Evolutionary conservation across 768 basidiomycete species (phyloP).

Genomic region (Kwoniella shandongensis): DNA sequence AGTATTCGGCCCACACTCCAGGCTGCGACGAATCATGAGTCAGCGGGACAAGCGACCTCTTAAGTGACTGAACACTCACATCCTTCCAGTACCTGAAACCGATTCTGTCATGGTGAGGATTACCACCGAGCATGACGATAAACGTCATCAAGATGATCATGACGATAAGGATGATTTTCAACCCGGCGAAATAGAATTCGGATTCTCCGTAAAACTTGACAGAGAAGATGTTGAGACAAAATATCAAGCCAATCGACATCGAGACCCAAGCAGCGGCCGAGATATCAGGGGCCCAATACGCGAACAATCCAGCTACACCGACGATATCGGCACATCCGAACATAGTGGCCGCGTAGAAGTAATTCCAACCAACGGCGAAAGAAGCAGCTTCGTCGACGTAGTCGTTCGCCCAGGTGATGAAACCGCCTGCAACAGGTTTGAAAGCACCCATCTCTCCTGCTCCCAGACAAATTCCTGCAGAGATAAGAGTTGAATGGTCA

Average conservation of each 20-base stretch:
- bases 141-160: slow-evolving; percentile 11
- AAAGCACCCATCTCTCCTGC: slow-evolving; percentile 17
- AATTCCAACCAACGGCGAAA: slow-evolving; percentile 15
- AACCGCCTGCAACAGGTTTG: slow-evolving; percentile 13
- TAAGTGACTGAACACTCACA: not conserved
- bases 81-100: slow-evolving; percentile 18
- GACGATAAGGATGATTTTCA: slow-evolving; percentile 15
- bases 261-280: slow-evolving; percentile 6
- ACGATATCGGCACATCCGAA: slow-evolving; percentile 14
- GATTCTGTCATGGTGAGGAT: slow-evolving; percentile 14
- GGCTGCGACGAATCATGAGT: not conserved
- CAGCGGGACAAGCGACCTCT: not conserved
- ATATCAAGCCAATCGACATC: slow-evolving; percentile 6
- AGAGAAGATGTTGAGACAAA: not conserved
- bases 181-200: slow-evolving; percentile 13
- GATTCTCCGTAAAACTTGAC: slow-evolving; percentile 18
- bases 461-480: slow-evolving; percentile 7
- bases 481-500: too few species aligned
- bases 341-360: slow-evolving; percentile 14
- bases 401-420: slow-evolving; percentile 15
- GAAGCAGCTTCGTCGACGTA: slow-evolving; percentile 6
- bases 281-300: slow-evolving; percentile 9
- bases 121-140: slow-evolving; percentile 17
- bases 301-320: slow-evolving; percentile 14
- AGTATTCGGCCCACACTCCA: slow-evolving; percentile 11